Evolutionary conservation across 2,329 filamentous ascomycete genomes (phyloP), one percentile per base, ranked within the genome.

Genomic region (Exophiala xenobiotica): DNA sequence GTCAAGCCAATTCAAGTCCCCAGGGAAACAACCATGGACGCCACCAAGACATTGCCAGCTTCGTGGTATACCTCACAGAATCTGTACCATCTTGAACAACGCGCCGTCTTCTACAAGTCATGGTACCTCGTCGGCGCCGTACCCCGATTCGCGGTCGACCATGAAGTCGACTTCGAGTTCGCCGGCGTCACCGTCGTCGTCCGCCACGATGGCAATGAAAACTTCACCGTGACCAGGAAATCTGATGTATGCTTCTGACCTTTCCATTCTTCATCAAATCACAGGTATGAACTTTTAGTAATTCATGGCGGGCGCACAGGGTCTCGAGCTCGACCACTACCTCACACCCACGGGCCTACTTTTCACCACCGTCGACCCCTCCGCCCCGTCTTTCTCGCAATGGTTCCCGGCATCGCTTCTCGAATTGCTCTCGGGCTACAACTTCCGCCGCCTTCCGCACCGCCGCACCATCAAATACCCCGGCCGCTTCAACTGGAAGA

Each of bases 401-500:
- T 81, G 74, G 65, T 81, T 79, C 56, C 74, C 73, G 0, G 74
- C 77, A 1, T 57, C 57, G 1, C 65, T 82, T 0, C 74, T 80
- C 54, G 67, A 70, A 2, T 54, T 80, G 2, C 69, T 79, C 1
- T 67, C 68, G 2, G 71, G 65, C 35, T 76, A 80, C 2, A 76
- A 81, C 51, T 82, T 81, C 60, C 79, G 77, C 3, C 70, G 74
- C 48, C 67, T 79, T 2, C 77, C 77, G 0, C 70, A 79, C 56
- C 70, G 77, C 2, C 71, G 73, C 18, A 77, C 75, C 37, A 77
- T 81, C 56, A 73, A 71, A n/a, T 82, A 81, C 49, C 71, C 76
- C 44, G 78, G 79, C 2, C 70, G 71, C 0, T 81, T 81, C 68
- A 82, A 82, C 62, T 81, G 78, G 78, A 81, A 81, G 61, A 80